A percentile compares a stretch with the other conserved stretches of the same genome.
Conservation (phyloP, 768 basidiomycete genomes). For the Lactifluus subvellereus region DNA sequence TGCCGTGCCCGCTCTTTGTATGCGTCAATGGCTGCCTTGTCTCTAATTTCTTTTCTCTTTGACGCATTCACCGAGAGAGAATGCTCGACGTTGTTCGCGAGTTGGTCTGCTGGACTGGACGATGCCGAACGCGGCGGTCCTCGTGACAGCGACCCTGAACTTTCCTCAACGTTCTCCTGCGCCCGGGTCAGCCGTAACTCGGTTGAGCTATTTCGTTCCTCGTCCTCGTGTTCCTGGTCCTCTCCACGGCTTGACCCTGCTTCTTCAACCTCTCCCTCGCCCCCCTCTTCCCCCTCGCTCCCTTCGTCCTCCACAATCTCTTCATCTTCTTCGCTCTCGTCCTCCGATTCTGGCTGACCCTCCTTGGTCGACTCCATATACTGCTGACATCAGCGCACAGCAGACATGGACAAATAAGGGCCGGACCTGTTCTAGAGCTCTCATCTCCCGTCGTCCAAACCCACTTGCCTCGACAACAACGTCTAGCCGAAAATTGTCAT, state of each 20-base stretch:
- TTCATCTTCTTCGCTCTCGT: constrained; percentile 30
- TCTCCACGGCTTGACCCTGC: neutral
- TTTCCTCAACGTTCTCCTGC: neutral
- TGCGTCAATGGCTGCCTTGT: constrained; percentile 58
- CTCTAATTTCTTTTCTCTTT: constrained; percentile 36
- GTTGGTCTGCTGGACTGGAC: neutral
- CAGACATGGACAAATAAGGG: neutral
- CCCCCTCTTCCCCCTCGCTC: constrained; percentile 10
- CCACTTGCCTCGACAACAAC: constrained; percentile 93
- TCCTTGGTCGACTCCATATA: constrained; percentile 26
- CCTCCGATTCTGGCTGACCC: constrained; percentile 30
- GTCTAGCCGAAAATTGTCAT: constrained; percentile 60
- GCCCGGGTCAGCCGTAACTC: neutral
- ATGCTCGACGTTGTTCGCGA: constrained; percentile 2
- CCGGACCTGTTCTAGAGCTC: constrained; percentile 75
- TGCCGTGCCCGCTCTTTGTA: constrained; percentile 53
- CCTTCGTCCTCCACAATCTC: constrained; percentile 26
- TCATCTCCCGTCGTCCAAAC: constrained; percentile 79
- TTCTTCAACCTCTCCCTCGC: constrained; percentile 7
- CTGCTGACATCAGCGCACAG: constrained; percentile 21
- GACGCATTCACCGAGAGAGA: constrained; percentile 2
- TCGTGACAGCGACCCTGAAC: neutral
- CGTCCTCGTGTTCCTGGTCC: neutral
- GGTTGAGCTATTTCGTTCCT: neutral
- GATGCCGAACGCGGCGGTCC: constrained; percentile 1